phyloP scores from a whole-genome alignment of 2,329 filamentous ascomycete species.

The Aspergillus quadrilineatus region DNA sequence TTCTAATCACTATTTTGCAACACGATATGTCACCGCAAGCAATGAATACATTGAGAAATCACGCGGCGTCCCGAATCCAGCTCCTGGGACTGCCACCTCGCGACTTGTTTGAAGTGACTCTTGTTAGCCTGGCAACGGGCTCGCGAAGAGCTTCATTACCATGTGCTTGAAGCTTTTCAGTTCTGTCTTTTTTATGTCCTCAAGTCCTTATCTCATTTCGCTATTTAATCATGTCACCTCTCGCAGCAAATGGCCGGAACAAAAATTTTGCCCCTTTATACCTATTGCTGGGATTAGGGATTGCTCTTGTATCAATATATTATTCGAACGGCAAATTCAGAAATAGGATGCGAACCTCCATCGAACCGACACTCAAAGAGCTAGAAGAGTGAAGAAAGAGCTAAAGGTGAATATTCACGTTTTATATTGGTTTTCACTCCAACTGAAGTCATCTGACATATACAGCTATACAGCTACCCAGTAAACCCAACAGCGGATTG shows the following conservation, averaged over 20 bases:
- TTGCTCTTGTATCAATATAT: slow-evolving; percentile 18
- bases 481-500: neutral
- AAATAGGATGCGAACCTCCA: neutral
- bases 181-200: neutral
- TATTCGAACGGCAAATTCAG: slow-evolving; percentile 14
- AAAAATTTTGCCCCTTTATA: slow-evolving; percentile 4
- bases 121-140: neutral
- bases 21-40: slow-evolving; percentile 44
- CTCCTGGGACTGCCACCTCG: slow-evolving; percentile 35
- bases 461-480: slow-evolving; percentile 6
- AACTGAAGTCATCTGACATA: slow-evolving; percentile 10
- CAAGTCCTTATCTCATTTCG: slow-evolving; percentile 1
- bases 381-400: neutral
- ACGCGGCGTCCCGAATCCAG: slow-evolving; percentile 29
- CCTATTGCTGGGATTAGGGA: slow-evolving; percentile 15
- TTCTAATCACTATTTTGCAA: slow-evolving; percentile 69
- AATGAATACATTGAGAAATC: slow-evolving; percentile 42
- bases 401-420: slow-evolving; percentile 7
- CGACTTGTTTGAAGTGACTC: slow-evolving; percentile 23
- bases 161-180: neutral
- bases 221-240: neutral
- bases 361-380: neutral
- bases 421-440: slow-evolving; percentile 5
- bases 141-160: neutral
- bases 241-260: neutral